phyloP scores from a whole-genome alignment of 2,329 filamentous ascomycete species.

The Chaetomium sp. region DNA sequence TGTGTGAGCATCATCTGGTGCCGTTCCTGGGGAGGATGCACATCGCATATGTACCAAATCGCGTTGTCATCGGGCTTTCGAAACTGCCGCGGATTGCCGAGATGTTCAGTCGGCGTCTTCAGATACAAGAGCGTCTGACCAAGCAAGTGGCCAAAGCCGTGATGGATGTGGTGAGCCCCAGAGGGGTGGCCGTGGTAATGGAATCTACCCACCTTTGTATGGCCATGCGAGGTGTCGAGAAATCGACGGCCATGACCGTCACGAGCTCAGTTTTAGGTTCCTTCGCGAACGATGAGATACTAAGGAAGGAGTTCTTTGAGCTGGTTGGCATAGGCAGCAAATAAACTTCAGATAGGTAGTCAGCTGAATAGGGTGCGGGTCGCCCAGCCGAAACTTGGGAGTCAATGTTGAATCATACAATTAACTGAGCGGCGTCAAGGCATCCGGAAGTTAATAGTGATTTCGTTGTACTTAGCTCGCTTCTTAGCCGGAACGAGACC shows the following conservation, averaged over 20 bases:
- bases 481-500: too few relatives aligned
- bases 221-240: slow-evolving; percentile 98
- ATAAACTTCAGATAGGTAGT: too few relatives aligned
- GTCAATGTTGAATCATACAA: too few relatives aligned
- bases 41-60: slow-evolving; percentile 92
- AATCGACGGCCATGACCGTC: slow-evolving; percentile 81
- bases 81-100: slow-evolving; percentile 94
- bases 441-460: too few relatives aligned
- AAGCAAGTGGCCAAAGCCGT: slow-evolving; percentile 94
- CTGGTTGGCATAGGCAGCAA: slow-evolving; percentile 57
- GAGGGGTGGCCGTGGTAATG: slow-evolving; percentile 95
- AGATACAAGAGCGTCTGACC: slow-evolving; percentile 93
- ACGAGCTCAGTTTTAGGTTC: slow-evolving; percentile 97
- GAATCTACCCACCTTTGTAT: slow-evolving; percentile 96
- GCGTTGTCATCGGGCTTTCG: slow-evolving; percentile 87
- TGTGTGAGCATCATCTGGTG: slow-evolving; percentile 96
- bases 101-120: slow-evolving; percentile 88
- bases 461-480: too few relatives aligned
- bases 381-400: too few relatives aligned
- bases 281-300: slow-evolving; percentile 88
- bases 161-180: slow-evolving; percentile 85
- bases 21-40: slow-evolving; percentile 99
- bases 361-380: too few relatives aligned
- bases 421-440: too few relatives aligned
- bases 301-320: slow-evolving; percentile 89